Evolutionary conservation across 1,284 basidiomycete genomes (phyloP), one percentile per base, ranked within the genome.

Genomic region (Microbotryomycetes sp.): DNA sequence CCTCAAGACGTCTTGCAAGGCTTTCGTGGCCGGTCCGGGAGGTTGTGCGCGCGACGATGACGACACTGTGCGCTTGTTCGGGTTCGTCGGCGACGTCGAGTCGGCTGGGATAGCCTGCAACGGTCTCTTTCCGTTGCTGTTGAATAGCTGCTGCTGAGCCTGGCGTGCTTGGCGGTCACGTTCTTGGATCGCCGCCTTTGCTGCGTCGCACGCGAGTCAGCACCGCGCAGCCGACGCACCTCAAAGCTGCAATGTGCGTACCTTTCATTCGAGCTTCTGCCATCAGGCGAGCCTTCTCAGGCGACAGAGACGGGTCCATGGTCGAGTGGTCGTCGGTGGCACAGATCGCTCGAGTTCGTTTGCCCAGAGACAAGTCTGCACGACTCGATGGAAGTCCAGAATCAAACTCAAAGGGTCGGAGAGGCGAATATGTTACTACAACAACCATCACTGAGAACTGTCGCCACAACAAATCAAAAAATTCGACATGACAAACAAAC

Each of bases 1-100:
- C 53, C 63, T 41, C 50, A 21, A 29, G 9, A 41, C 35, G 35
- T 41, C 18, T 9, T 41, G 9, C 11, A 41, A 18, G 9, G 35
- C 35, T 61, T 45, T 24, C 27, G 45, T 55, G 23, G 45, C 45
- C 30, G 31, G 41, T 49, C 30, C 48, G 4, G 55, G 35, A n/a
- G 50, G 56, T 41, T 60, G 31, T 7, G 54, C 13, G 41, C 56
- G 61, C n/a, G n/a, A n/a, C 23, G 57, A 62, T 16, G 60, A 62
- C 35, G 35, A 41, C 35, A 41, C 18, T 41, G 35, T 41, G n/a
- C 69, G 67, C 2, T 56, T 45, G 47, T 59, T 52, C 1, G 71
- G 72, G 1, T 65, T 79, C 6, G 86, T 85, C 0, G 85, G 81
- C 16, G 85, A 84, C 5, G 77, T 81, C 24, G 85, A 85, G 9